Evolutionary conservation across 257 asterid genomes (phyloP).

Genomic region (Solanum okadae): DNA sequence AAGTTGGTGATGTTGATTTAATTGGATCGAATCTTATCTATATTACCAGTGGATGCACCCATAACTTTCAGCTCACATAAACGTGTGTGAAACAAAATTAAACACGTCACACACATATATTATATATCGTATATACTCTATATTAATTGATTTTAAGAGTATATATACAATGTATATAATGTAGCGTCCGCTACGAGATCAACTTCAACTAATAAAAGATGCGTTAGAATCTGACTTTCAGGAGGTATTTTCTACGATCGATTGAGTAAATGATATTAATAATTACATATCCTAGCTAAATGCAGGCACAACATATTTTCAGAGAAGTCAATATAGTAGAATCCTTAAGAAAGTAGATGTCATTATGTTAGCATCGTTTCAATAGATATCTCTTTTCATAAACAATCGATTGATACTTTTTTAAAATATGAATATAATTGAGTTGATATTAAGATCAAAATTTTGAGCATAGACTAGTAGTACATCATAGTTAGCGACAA

Average conservation of each 20-base stretch:
- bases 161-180: neutral
- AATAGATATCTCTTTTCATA: neutral
- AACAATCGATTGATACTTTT: neutral
- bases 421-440: neutral
- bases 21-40: neutral
- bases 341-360: neutral
- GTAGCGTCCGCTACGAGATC: neutral
- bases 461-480: neutral
- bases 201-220: neutral
- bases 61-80: neutral
- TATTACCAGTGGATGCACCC: neutral
- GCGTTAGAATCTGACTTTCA: neutral
- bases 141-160: neutral
- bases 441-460: neutral
- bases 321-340: neutral
- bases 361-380: neutral
- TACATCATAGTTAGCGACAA: neutral
- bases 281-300: neutral
- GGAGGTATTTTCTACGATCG: neutral
- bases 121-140: neutral
- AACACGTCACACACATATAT: neutral
- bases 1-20: neutral
- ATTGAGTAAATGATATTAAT: neutral
- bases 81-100: neutral
- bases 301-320: neutral